Evolutionary conservation across 352 stramenopile species (phyloP), one percentile per base, ranked within the genome.

Genomic region (Phytophthora citrophthora): DNA sequence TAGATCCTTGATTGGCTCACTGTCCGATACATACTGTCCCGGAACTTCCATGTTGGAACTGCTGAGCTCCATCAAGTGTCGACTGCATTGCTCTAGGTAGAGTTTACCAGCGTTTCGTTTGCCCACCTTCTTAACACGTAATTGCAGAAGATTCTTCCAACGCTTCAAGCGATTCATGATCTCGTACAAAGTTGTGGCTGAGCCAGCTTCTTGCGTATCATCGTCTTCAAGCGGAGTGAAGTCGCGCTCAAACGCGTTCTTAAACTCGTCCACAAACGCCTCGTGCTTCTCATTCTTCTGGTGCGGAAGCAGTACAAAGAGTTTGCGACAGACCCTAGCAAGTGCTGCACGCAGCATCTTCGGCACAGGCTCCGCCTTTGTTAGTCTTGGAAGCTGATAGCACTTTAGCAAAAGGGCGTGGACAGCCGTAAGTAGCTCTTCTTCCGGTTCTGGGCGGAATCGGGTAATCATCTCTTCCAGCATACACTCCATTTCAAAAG

Each of bases 381-480:
- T 91, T 9, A 94, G 77, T 44, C 82, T 88, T 11, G 89, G 86
- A 6, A 96, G 71, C 61, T 96, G 89, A 61, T 96, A 95, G 52
- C 87, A 98, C 80, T 93, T 98, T 54, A 98, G 80, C n/a, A 99
- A 71, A 41, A 99, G 78, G 48, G 95, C 95, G 54, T 97, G 89
- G 23, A 99, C 94, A 2, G 96, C 97, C 5, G 91, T 97, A 13
- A 99, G 79, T 54, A 99, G 83, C 71, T 99, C 97, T 71, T 99
- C 96, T 72, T 99, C 96, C 5, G 97, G 97, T 51, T 97, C 97
- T 13, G 95, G 96, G 1, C 97, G 91, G 65, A 99, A 99, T 39
- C 96, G 94, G 5, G 98, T 96, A 69, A 99, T 99, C 65, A 99
- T 89, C 67, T 99, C 97, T 78, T 99, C 97, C 29, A 99, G 76